Evolutionary conservation across 371 early-diverging fungal genomes (phyloP), one percentile per base, ranked within the genome.

Genomic region (Circinella umbellata): DNA sequence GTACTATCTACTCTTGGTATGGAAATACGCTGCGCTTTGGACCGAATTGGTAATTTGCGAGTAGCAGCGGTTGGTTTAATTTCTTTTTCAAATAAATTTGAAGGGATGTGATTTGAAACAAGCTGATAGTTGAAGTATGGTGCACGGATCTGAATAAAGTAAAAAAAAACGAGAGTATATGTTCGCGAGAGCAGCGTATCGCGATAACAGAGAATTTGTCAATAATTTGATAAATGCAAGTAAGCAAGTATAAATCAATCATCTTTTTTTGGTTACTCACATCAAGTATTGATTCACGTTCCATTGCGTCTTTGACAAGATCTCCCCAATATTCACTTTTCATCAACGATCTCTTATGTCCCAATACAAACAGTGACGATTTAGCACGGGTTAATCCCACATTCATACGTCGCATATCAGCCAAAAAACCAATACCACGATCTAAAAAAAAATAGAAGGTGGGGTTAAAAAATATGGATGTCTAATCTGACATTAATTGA

Each of bases 341-440:
- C 5, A 71, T 73, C 48, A 95, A 74, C 0, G 93, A 87, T 0
- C 73, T 67, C 14, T 88, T 87, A 72, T 95, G 85, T 1, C 99
- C 99, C 7, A 99, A 70, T 5, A 99, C 87, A 76, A 96, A 93
- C 35, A 99, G 74, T 4, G 97, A 95, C 65, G 86, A 86, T 70
- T 90, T 93, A 6, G 99, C 97, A 72, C 99, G 90, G 1, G 97
- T 99, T 53, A 99, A 71, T 0, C 95, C 98, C 0, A 99, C 99
- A 77, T 98, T 98, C 92, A 97, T 91, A 59, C 98, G 89, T 54
- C 92, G 83, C 36, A 85, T 82, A 79, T 99, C 99, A 13, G 90
- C 82, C 70, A 98, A 80, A 78, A 99, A 99, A 35, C 99, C 99
- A 59, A 99, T 92, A 11, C 93, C 89, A 4, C 85, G 77, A 13